Evolutionary conservation across 1,284 basidiomycete species (phyloP).

Genomic region (Naganishia albida): DNA sequence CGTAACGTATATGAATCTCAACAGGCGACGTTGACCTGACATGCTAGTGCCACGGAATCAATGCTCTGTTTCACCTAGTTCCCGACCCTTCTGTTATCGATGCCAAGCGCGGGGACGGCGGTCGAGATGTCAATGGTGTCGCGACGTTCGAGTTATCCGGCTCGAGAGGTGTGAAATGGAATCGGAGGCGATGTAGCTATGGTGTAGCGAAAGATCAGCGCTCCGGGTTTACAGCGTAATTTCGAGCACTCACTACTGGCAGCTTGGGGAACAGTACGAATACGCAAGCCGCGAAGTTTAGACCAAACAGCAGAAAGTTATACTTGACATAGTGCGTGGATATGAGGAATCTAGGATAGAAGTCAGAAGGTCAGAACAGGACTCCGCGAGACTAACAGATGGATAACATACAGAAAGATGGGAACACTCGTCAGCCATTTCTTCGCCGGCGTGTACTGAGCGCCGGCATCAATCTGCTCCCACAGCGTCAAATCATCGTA

Average conservation of each 20-base stretch:
- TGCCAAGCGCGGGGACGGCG: conserved; percentile 42
- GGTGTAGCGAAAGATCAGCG: not conserved
- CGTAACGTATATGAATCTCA: not conserved
- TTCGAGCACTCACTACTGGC: conserved; percentile 59
- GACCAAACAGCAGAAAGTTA: conserved; percentile 84
- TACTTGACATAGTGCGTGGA: conserved; percentile 99
- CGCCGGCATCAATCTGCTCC: conserved; percentile 99
- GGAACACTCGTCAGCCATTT: conserved; percentile 95
- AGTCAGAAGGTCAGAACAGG: conserved; percentile 8
- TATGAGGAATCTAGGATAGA: conserved; percentile 73
- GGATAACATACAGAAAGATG: conserved; percentile 73
- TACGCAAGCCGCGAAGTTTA: conserved; percentile 84
- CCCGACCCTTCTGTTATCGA: conserved; percentile 22
- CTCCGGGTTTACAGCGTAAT: not conserved
- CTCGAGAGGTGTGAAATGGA: conserved; percentile 48
- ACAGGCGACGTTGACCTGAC: not conserved
- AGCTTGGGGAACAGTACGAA: conserved; percentile 89
- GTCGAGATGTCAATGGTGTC: conserved; percentile 48
- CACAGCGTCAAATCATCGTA: conserved; percentile 97
- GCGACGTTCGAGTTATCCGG: conserved; percentile 37
- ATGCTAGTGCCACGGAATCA: not conserved
- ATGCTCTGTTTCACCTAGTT: not conserved
- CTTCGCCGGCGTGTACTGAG: conserved; percentile 96
- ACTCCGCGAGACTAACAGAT: not conserved
- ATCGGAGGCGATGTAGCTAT: conserved; percentile 54